Evolutionary conservation across 768 basidiomycete genomes (phyloP).

Genomic region (Trametes villosa): DNA sequence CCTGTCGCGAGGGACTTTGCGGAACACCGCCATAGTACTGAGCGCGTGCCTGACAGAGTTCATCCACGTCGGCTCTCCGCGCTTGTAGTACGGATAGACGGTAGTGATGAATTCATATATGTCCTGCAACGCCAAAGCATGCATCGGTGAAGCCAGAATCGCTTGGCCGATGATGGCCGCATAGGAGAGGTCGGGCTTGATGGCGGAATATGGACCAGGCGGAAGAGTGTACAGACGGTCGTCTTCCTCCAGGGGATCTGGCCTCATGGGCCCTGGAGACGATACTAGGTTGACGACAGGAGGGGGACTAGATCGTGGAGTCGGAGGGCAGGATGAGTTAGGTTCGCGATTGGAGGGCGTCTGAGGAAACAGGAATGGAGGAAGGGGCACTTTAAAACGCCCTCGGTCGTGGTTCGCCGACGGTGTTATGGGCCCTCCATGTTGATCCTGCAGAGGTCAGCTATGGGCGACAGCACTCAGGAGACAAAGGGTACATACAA

Average conservation of each 20-base stretch:
- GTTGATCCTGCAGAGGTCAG: conserved; percentile 16
- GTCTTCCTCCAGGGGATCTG: conserved; percentile 61
- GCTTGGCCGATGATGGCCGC: conserved; percentile 97
- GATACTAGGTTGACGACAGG: conserved; percentile 75
- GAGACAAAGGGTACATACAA: conserved; percentile 13
- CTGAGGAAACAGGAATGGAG: conserved; percentile 12
- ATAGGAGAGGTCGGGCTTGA: conserved; percentile 88
- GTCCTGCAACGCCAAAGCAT: conserved; percentile 89
- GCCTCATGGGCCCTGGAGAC: conserved; percentile 80
- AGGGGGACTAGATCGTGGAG: conserved; percentile 67
- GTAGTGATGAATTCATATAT: conserved; percentile 97
- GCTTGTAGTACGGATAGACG: conserved; percentile 92
- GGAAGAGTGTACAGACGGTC: conserved; percentile 75
- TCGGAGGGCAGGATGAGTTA: conserved; percentile 53
- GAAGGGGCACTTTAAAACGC: conserved; percentile 22
- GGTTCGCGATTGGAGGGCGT: conserved; percentile 28
- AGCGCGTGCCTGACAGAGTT: conserved; percentile 98
- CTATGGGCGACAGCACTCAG: background rate
- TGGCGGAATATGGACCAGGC: conserved; percentile 77
- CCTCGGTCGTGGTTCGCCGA: conserved; percentile 17
- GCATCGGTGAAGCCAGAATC: conserved; percentile 80
- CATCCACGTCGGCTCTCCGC: conserved; percentile 95
- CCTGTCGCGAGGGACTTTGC: conserved; percentile 80
- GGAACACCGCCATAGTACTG: conserved; percentile 89
- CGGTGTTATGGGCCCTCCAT: conserved; percentile 10